Evolutionary conservation across 345 rosid species (phyloP).

Genomic region (Eucalyptus sideroxylon): DNA sequence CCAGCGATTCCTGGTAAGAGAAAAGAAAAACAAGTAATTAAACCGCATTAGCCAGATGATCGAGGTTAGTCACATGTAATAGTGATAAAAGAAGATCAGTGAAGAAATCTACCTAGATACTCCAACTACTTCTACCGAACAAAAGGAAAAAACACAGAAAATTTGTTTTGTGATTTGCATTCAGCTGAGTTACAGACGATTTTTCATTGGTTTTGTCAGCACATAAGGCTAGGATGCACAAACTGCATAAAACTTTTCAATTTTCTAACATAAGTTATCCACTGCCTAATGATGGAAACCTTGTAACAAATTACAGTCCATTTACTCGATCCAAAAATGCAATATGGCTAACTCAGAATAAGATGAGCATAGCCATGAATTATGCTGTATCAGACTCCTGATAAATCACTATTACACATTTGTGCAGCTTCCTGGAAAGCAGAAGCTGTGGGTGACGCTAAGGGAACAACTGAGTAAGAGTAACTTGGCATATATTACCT

Average conservation of each 20-base stretch:
- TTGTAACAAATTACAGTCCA: neutral
- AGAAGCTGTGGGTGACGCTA: neutral
- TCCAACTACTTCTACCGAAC: neutral
- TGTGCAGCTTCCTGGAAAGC: neutral
- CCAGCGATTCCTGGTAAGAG: slow-evolving; percentile 58
- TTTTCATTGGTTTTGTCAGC: neutral
- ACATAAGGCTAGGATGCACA: neutral
- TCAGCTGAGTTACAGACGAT: neutral
- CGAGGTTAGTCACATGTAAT: neutral
- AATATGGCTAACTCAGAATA: neutral
- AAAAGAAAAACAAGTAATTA: neutral
- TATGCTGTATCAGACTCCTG: neutral
- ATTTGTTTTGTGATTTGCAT: neutral
- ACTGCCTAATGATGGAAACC: neutral
- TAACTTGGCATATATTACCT: neutral
- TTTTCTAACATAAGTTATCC: neutral
- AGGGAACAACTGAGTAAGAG: neutral
- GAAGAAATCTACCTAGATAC: neutral
- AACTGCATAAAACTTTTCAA: neutral
- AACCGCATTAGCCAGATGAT: neutral
- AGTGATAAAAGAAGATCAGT: neutral
- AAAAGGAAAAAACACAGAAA: neutral
- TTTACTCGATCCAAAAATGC: neutral
- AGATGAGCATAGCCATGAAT: neutral
- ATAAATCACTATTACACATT: neutral